A percentile compares a stretch with the other conserved stretches of the same genome.
phyloP scores from a whole-genome alignment of 1,139 yeast species.

The Lodderomyces elongisporus region DNA sequence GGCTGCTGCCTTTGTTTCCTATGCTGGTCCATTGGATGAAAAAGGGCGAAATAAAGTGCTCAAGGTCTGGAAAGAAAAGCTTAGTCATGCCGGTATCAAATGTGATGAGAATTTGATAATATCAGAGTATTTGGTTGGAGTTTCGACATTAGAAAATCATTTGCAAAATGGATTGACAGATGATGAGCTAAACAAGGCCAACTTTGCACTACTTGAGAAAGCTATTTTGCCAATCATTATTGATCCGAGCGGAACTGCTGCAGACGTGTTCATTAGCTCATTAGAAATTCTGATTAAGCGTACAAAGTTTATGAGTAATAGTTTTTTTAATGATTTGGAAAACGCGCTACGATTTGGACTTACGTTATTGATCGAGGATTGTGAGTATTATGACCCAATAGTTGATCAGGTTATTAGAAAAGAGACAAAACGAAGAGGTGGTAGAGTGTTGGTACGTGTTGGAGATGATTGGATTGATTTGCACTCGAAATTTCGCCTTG shows the following conservation, averaged over 20 bases:
- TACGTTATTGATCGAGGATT: slow-evolving; percentile 64
- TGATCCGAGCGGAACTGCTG: slow-evolving; percentile 61
- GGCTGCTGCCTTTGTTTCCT: slow-evolving; percentile 57
- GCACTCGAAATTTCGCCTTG: slow-evolving; percentile 58
- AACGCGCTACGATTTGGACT: slow-evolving; percentile 86
- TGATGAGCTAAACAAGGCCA: slow-evolving; percentile 66
- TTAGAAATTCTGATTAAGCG: slow-evolving; percentile 39
- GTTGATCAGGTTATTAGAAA: slow-evolving; percentile 56
- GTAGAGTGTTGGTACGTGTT: slow-evolving; percentile 56
- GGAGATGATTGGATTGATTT: slow-evolving; percentile 66
- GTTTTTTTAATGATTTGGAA: slow-evolving; percentile 66
- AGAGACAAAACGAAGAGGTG: slow-evolving; percentile 66
- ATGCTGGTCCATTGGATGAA: slow-evolving; percentile 61
- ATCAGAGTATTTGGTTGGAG: slow-evolving; percentile 31
- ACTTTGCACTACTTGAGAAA: slow-evolving; percentile 50
- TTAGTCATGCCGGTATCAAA: slow-evolving; percentile 35
- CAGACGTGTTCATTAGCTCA: slow-evolving; percentile 34
- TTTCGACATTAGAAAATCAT: slow-evolving; percentile 48
- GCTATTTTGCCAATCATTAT: slow-evolving; percentile 50
- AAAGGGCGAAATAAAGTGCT: slow-evolving; percentile 37
- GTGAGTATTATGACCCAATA: slow-evolving; percentile 75
- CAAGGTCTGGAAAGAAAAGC: slow-evolving; percentile 35
- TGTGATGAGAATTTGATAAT: slow-evolving; percentile 36
- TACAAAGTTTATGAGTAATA: slow-evolving; percentile 71
- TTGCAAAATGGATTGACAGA: slow-evolving; percentile 46